Base-by-base conservation (phyloP, 2,329 filamentous ascomycete genomes). In the Neocucurbitaria cava region DNA sequence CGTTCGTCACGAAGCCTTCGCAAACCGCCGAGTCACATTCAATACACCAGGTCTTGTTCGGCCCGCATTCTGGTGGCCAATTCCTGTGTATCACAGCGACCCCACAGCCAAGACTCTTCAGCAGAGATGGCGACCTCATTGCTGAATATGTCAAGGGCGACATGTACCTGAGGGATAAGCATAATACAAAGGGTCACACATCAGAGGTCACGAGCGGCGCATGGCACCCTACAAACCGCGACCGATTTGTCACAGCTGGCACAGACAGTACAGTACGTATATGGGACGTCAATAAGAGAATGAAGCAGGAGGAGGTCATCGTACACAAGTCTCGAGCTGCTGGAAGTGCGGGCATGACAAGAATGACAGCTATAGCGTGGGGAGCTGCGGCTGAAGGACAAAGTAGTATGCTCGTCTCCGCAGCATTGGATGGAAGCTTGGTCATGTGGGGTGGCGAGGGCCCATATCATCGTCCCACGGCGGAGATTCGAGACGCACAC, bases 161-260 rank as follows among this genome's bases (percentile, higher is more conserved):
- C 73, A 98, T 98, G 93, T 99, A 99, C 69, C 79, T 99, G 62
- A 86, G 94, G 49, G 95, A 99, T 74, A 96, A 98, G 89, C 87
- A 97, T 77, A 93, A 98, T 73, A 99, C 95, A 4, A 98, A 97
- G 74, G 95, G 95, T 1, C 95, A 99, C 76, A 88, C 97, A 47
- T 93, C 93, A 3, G 95, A 97, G 76, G 86, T 97, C 36, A 92
- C 92, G 3, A 90, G 89, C 20, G 94, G 91, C 20, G 89, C 89
- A 35, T 99, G 95, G 95, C 91, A 94, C 76, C 95, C 95, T 0
- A 88, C 87, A 2, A 88, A 97, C 72, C 88, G 84, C 69, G 92
- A 96, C 63, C 67, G 93, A 0, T 96, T 92, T 71, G 88, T 94
- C 23, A 99, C 95, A 1, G 93, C 92, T 35, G 93, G 93, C 7